These are phyloP conservation scores for Conringia planisiliqua DNA, from an alignment of 345 rosid species.

Conservation along the genomic window DNA sequence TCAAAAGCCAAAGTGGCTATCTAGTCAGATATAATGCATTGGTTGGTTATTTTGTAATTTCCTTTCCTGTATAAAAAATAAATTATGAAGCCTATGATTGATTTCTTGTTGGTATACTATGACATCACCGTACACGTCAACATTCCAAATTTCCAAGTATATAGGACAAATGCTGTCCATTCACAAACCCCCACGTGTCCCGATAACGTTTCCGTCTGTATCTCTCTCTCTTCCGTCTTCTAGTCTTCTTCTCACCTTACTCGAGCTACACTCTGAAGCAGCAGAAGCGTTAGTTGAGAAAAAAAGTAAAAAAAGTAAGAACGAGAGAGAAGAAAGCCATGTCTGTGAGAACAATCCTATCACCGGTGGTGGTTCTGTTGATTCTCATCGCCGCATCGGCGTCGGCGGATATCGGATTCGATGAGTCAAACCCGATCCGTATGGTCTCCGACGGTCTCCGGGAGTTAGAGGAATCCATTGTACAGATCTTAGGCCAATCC, in stretches of 20 bases:
- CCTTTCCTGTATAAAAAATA: neutral
- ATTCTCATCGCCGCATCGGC: constrained; percentile 34
- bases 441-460: constrained; percentile 58
- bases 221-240: constrained; percentile 27
- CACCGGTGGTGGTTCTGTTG: constrained; percentile 37
- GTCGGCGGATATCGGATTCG: constrained; percentile 46
- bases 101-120: neutral
- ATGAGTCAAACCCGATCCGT: constrained; percentile 65
- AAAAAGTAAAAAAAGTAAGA: neutral
- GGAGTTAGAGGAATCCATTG: constrained; percentile 51
- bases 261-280: neutral
- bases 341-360: constrained; percentile 33
- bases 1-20: no score
- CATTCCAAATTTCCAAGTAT: constrained; percentile 36
- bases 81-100: neutral
- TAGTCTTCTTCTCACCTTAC: neutral
- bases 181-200: constrained; percentile 19
- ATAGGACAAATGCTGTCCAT: constrained; percentile 9
- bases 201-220: constrained; percentile 17
- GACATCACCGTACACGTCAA: constrained; percentile 20
- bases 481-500: constrained; percentile 55
- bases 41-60: neutral
- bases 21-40: no score
- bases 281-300: neutral
- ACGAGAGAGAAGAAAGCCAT: constrained; percentile 22